Evolutionary conservation across 192 early-diverging fungal genomes (phyloP), one percentile per base, ranked within the genome.

Genomic region (Globomyces pollinis-pini): DNA sequence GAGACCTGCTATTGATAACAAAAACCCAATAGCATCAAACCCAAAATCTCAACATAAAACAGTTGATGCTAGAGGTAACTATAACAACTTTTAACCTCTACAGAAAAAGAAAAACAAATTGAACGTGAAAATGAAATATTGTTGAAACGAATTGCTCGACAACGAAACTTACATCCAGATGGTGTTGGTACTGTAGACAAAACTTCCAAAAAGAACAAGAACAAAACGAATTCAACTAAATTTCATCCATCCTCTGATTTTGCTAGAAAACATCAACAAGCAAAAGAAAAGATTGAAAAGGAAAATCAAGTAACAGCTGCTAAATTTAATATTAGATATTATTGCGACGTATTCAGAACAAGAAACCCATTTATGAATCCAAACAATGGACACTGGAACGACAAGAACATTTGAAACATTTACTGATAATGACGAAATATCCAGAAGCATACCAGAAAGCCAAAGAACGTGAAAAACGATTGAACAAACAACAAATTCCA

Each of bases 61-160:
- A n/a, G n/a, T n/a, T n/a, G n/a, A n/a, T n/a, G n/a, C n/a, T n/a
- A 20, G 5, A 29, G 20, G 33, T 39, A 57, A 65, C 20, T 31
- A 24, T 24, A 5, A 31, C 7, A 18, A 18, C 5, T 26, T 29
- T 50, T 50, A 20, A 60, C 32, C n/a, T n/a, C n/a, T 20, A 67
- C 55, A 78, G 68, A 65, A 57, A 69, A 57, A 24, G 44, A 60
- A 54, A 66, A n/a, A 32, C 41, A 41, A 59, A 75, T 68, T 53
- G 57, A 70, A 38, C 26, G 53, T 13, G 72, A 78, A 35, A 78
- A 78, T 44, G 44, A 60, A 13, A 74, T 74, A 34, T 60, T 78
- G 20, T 43, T 78, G 29, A 60, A 75, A 13, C 50, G 76, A 45
- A 78, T 78, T 71, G 64, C 69, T 5, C 43, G 72, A n/a, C 67